Evolutionary conservation across 495 filamentous ascomycete species (phyloP).

Genomic region (Penicillium goetzii): DNA sequence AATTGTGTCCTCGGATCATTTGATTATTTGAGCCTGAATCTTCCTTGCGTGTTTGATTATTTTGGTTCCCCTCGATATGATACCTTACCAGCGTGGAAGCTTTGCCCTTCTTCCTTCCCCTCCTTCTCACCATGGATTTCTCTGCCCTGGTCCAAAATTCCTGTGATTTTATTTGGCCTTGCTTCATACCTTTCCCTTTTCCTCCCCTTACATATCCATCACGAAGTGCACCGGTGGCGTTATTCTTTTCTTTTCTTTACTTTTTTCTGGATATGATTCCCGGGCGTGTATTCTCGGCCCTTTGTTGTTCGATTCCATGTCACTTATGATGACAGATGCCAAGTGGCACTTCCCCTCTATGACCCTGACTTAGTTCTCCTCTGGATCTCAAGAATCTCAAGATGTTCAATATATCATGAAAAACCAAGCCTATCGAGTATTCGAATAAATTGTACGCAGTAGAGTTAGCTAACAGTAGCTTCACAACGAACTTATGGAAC

Average conservation of each 20-base stretch:
- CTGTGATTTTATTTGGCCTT: constrained; percentile 29
- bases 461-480: not conserved
- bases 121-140: not conserved
- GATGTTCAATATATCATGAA: constrained; percentile 19
- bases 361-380: constrained; percentile 19
- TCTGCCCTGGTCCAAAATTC: constrained; percentile 20
- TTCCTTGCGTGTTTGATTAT: constrained; percentile 25
- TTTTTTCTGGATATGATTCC: constrained; percentile 28
- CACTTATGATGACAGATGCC: constrained; percentile 34
- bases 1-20: constrained; percentile 22
- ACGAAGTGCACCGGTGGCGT: constrained; percentile 33
- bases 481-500: not conserved
- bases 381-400: constrained; percentile 20
- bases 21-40: constrained; percentile 33
- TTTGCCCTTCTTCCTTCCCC: constrained; percentile 2
- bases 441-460: not conserved
- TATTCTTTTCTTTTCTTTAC: constrained; percentile 23
- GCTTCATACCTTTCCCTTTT: constrained; percentile 3
- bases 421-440: not conserved
- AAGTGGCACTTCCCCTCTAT: constrained; percentile 15
- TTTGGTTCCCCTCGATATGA: constrained; percentile 37
- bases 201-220: constrained; percentile 21
- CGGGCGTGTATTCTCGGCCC: constrained; percentile 22
- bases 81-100: constrained; percentile 38
- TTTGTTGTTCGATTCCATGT: constrained; percentile 23